Conservation (phyloP, 1,284 basidiomycete genomes). For the Sporisorium graminicola region DNA sequence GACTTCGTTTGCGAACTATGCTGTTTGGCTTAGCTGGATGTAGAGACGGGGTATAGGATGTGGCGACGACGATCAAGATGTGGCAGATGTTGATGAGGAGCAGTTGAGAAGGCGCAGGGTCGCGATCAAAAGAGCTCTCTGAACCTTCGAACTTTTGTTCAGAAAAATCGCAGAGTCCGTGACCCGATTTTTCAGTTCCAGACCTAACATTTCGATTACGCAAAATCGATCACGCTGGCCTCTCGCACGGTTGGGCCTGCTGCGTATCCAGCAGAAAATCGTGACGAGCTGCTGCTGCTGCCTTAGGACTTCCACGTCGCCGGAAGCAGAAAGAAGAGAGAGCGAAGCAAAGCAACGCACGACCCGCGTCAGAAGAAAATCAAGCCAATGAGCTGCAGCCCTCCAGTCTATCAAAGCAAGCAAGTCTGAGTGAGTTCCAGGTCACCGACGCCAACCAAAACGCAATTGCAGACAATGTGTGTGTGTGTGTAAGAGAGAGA, state of each 20-base stretch:
- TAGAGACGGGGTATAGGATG: not conserved
- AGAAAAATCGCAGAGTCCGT: slow-evolving; percentile 23
- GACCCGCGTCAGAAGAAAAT: slow-evolving; percentile 29
- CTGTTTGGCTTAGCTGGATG: slow-evolving; percentile 12
- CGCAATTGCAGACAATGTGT: not conserved
- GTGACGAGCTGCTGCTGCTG: not conserved
- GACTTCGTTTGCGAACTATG: not conserved
- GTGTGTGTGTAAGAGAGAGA: no score
- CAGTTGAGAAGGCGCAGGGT: slow-evolving; percentile 11
- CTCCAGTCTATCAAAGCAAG: not conserved
- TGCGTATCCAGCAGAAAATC: not conserved
- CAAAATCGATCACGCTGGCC: slow-evolving; percentile 16
- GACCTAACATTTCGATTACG: slow-evolving; percentile 10
- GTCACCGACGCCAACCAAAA: not conserved
- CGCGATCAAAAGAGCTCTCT: slow-evolving; percentile 9
- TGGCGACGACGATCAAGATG: not conserved
- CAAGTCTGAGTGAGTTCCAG: not conserved
- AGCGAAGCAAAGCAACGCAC: slow-evolving; percentile 17
- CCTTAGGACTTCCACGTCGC: slow-evolving; percentile 40
- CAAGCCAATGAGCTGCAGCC: slow-evolving; percentile 16
- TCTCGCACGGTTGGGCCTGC: slow-evolving; percentile 31
- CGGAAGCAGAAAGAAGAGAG: slow-evolving; percentile 27
- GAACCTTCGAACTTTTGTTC: slow-evolving; percentile 40
- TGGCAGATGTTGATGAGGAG: not conserved
- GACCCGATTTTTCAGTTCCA: not conserved